Base-by-base conservation (phyloP, 768 basidiomycete species). In the Leucocoprinus sp. region DNA sequence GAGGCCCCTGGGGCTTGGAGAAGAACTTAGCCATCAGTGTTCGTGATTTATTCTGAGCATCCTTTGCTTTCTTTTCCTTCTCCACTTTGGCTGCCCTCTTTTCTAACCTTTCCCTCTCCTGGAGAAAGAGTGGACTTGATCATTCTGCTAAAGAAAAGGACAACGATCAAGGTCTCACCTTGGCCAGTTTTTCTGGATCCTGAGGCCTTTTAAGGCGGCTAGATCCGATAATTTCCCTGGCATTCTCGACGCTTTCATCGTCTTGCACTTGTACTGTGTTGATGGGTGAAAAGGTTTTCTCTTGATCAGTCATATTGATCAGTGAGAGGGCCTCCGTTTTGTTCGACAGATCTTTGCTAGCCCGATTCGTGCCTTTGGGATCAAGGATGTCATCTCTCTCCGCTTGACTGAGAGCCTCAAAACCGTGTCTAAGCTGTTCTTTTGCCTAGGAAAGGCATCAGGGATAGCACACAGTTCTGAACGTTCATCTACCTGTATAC, bases 21-120 rank as follows among this genome's bases (percentile, higher is more conserved):
- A 93, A 89, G 67, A 91, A 93, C 57, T 65, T 84, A 0, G 76
- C 73, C 79, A 95, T 80, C 9, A 88, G 63, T 6, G 79, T 81
- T 23, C 80, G 75, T 3, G 88, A 86, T 61, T 78, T 89, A 43
- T 76, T 74, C 42, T 82, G 76, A 2, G 77, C 76, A 52, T 84
- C 80, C 48, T 78, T 76, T 50, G 75, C 75, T 59, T 78, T 86
- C 65, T 75, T 80, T 54, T 84, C 82, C 56, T 76, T 82, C 55
- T 87, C 84, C 2, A 66, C 71, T 55, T 78, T 86, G 8, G 78
- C 82, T 0, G 68, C 71, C 54, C 78, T 84, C 64, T 76, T 83
- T 54, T 83, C 83, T 39, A 71, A 64, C 45, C 70, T 75, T 42
- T 83, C 82, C 56, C 80, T 84, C 52, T 82, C 80, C 86, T 89